These are phyloP conservation scores for Botrytis sinoallii DNA, from an alignment of 2,329 filamentous ascomycete species.

Conservation along the genomic window DNA sequence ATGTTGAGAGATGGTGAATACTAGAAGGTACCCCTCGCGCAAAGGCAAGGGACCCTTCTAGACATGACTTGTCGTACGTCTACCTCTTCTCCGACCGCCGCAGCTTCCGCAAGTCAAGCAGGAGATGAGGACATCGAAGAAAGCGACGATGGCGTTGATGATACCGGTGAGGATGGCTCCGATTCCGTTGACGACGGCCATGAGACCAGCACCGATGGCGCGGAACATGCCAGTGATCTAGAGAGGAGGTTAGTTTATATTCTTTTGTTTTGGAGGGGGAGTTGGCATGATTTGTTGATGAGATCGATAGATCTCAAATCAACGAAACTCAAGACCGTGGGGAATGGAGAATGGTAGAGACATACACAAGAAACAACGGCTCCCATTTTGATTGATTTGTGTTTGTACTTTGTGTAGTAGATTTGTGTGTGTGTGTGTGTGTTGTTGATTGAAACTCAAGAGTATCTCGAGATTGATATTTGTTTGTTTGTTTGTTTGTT, in stretches of 20 bases:
- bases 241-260: constrained; percentile 4
- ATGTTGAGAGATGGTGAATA: neutral
- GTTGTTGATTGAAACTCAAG: neutral
- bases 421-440: neutral
- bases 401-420: neutral
- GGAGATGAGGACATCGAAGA: constrained; percentile 40
- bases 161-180: constrained; percentile 39
- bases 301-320: neutral
- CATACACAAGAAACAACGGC: constrained; percentile 40
- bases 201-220: constrained; percentile 37
- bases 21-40: neutral
- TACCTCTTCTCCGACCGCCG: constrained; percentile 31
- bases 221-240: constrained; percentile 37
- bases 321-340: neutral
- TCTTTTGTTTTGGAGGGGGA: constrained; percentile 3
- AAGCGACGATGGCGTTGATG: constrained; percentile 35
- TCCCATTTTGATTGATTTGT: constrained; percentile 35
- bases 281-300: too few relatives aligned
- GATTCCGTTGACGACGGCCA: constrained; percentile 55
- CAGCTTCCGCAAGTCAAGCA: constrained; percentile 39
- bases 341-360: constrained; percentile 18
- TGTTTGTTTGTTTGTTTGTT: neutral
- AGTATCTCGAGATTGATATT: neutral
- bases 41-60: constrained; percentile 21
- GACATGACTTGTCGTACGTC: constrained; percentile 28